Percentiles rank a stretch among this genome's conserved stretches.
These are phyloP conservation scores for Lactarius vividus DNA, from an alignment of 768 basidiomycete species.

Conservation along the genomic window DNA sequence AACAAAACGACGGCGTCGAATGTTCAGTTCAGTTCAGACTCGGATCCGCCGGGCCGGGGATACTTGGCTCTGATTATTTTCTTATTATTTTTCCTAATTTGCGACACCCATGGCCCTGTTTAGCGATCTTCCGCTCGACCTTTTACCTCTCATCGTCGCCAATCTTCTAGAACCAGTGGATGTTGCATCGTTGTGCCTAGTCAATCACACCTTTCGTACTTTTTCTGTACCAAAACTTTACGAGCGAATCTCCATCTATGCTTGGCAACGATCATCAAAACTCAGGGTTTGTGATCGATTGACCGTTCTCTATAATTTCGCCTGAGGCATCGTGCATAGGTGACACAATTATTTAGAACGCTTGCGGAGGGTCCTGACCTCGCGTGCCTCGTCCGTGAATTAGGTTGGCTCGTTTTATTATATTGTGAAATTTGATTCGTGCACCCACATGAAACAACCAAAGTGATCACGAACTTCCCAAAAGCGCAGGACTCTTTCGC, in stretches of 20 bases:
- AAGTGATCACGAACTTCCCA: constrained; percentile 75
- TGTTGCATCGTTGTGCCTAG: constrained; percentile 51
- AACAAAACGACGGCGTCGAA: not conserved
- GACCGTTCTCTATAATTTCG: not conserved
- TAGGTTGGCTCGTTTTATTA: constrained; percentile 46
- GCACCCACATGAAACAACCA: constrained; percentile 4
- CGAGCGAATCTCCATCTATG: constrained; percentile 55
- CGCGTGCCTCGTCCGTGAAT: constrained; percentile 52
- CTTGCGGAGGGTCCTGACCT: constrained; percentile 53
- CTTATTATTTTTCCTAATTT: no score
- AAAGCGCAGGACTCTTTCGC: constrained; percentile 42
- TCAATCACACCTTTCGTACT: constrained; percentile 52
- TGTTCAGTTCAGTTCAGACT: no score
- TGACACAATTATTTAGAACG: constrained; percentile 59
- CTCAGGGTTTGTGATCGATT: constrained; percentile 41
- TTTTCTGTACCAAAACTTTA: constrained; percentile 57
- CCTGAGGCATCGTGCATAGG: constrained; percentile 40
- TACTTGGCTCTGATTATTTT: no score
- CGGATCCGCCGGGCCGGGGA: no score
- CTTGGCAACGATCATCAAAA: constrained; percentile 70
- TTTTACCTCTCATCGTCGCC: constrained; percentile 55
- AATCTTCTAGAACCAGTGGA: constrained; percentile 52
- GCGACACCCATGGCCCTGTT: constrained; percentile 39
- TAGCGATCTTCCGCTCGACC: constrained; percentile 61
- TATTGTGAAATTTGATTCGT: not conserved